A percentile compares a stretch with the other conserved stretches of the same genome.
Evolutionary conservation across 2,329 filamentous ascomycete species (phyloP).

Genomic region (Dactylella cylindrospora): DNA sequence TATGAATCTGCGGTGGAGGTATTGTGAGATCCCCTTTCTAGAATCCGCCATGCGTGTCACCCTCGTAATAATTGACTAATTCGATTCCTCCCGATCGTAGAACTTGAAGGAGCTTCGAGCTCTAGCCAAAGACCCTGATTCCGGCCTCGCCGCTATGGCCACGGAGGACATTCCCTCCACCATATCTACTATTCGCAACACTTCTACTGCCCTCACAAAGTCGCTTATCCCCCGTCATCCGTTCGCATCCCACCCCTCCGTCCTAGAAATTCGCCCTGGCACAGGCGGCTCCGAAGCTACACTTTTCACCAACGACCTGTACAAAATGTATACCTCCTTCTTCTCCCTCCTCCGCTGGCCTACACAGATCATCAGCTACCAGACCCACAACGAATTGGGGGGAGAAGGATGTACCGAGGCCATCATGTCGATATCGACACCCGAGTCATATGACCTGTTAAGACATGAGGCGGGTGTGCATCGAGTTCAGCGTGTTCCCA

Average conservation of each 20-base stretch:
- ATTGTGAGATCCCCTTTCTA: conserved; percentile 56
- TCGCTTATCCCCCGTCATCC: conserved; percentile 84
- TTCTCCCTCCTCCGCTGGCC: conserved; percentile 60
- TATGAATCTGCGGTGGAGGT: conserved; percentile 62
- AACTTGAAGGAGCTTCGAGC: conserved; percentile 70
- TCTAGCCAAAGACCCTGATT: conserved; percentile 71
- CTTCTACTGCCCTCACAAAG: conserved; percentile 70
- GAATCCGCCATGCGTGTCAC: neutral
- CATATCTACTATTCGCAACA: conserved; percentile 61
- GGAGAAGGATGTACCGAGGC: conserved; percentile 73
- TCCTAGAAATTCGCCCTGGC: conserved; percentile 88
- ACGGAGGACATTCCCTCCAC: conserved; percentile 71
- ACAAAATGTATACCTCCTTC: conserved; percentile 85
- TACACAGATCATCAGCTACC: conserved; percentile 44
- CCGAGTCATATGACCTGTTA: conserved; percentile 77
- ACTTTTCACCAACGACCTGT: conserved; percentile 81
- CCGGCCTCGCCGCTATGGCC: conserved; percentile 63
- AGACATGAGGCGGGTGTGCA: conserved; percentile 92
- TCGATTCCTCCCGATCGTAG: conserved; percentile 49
- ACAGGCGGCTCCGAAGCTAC: conserved; percentile 89
- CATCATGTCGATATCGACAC: conserved; percentile 75
- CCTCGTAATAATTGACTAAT: conserved; percentile 3
- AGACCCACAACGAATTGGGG: conserved; percentile 62
- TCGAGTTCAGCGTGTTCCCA: conserved; percentile 87
- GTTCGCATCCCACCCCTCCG: conserved; percentile 83